A percentile compares a stretch with the other conserved stretches of the same genome.
phyloP scores from a whole-genome alignment of 1,284 basidiomycete genomes.

The Ganoderma sinense region DNA sequence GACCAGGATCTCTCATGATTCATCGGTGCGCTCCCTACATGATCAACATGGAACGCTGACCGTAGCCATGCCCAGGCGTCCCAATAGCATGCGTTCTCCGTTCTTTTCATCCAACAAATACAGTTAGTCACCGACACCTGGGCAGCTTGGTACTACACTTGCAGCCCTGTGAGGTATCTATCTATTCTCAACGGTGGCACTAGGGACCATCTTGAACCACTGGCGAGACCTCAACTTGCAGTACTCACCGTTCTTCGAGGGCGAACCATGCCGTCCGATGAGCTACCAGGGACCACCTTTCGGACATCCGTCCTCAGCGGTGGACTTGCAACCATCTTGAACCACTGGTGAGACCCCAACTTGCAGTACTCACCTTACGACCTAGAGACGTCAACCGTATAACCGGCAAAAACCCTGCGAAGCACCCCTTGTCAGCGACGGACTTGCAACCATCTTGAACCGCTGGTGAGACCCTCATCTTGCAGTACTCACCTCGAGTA shows the following conservation, averaged over 20 bases:
- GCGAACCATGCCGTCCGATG: not conserved
- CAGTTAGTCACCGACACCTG: not conserved
- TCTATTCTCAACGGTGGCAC: not conserved
- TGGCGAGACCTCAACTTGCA: not conserved
- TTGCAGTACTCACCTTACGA: constrained; percentile 1
- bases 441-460: not conserved
- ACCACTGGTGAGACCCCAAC: not conserved
- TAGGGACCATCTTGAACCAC: not conserved
- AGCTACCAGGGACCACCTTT: not conserved
- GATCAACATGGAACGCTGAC: not conserved
- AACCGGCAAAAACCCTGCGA: too few species aligned
- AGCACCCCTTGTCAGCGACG: not conserved
- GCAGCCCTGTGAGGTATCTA: not conserved
- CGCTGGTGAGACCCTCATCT: constrained; percentile 1
- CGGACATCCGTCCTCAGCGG: not conserved
- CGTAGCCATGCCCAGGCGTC: not conserved
- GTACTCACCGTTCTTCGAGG: not conserved
- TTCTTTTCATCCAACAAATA: not conserved
- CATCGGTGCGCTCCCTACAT: not conserved
- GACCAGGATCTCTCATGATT: not conserved
- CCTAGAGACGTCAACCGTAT: too few species aligned
- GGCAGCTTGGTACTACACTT: not conserved
- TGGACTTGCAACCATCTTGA: not conserved
- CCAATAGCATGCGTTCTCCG: too few species aligned
- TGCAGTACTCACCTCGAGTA: not conserved